These are phyloP conservation scores for Umbelopsis isabellina DNA, from an alignment of 192 early-diverging fungal genomes.

Conservation along the genomic window DNA sequence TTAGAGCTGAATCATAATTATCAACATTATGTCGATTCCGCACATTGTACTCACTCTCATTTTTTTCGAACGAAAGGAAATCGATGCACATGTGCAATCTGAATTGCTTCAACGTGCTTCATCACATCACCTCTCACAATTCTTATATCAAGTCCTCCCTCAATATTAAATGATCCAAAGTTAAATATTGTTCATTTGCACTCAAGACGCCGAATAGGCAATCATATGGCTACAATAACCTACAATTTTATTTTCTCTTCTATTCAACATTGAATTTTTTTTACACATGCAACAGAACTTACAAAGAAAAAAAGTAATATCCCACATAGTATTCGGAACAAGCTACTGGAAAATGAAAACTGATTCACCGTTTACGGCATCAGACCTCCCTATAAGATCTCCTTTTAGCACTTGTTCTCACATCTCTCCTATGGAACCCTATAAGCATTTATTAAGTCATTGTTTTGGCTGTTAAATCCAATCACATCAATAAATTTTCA, in stretches of 20 bases:
- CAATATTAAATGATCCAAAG: conserved; percentile 21
- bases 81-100: conserved; percentile 42
- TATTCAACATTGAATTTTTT: not conserved
- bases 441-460: conserved; percentile 1
- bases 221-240: conserved; percentile 7
- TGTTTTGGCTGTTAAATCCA: too few species aligned
- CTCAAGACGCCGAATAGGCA: not conserved
- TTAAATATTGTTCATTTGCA: not conserved
- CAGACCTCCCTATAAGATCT: not conserved
- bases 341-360: not conserved
- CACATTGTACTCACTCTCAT: not conserved
- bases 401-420: not conserved
- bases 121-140: conserved; percentile 33
- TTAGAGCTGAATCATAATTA: not conserved
- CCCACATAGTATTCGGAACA: not conserved
- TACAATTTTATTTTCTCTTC: conserved; percentile 4
- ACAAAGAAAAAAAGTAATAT: conserved; percentile 13
- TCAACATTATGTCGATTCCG: too few species aligned
- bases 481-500: too few species aligned
- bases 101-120: conserved; percentile 33
- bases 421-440: conserved; percentile 8
- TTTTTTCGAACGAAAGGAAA: conserved; percentile 30
- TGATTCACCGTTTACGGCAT: conserved; percentile 20
- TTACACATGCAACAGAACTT: not conserved
- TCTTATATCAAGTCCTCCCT: conserved; percentile 36